Base-by-base conservation (phyloP, 2,329 filamentous ascomycete genomes). In the Cladophialophora exuberans region DNA sequence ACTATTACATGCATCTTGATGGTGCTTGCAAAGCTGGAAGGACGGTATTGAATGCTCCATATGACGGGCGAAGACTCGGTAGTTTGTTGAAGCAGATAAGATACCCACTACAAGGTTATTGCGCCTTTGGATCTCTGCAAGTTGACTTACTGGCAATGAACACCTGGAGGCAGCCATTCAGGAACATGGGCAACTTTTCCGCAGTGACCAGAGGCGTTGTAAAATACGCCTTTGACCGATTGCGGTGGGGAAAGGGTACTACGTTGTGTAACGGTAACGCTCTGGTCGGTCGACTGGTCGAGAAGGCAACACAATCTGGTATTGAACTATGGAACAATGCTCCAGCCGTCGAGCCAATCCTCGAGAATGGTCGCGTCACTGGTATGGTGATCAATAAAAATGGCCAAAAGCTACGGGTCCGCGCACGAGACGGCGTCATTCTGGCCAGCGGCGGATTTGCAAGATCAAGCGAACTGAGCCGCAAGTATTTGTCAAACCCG, bases 361-460 rank as follows among this genome's bases (percentile, higher is more conserved):
- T 50, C 10, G 36, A 35, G 20, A 36, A 50, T 15, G 47, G 53
- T n/a, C 38, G 38, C 2, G 39, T 52, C 7, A 25, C 22, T 13
- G 47, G 46, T 15, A 31, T 46, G 10, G 30, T 48, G 7, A 36
- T 48, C 43, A 43, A 18, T 10, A 22, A 25, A 18, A 26, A 56
- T 20, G 70, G 66, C 17, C 54, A 56, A 11, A 42, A 58, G 2
- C 46, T 65, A 4, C 56, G 50, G 1, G 60, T 72, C 43, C 49
- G 63, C 1, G 65, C 69, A 6, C 57, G 48, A 1, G 47, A 59
- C n/a, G 70, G 67, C 10, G 68, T 73, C 10, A 53, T 74, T 7
- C 62, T 73, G 6, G 65, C 66, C 5, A 69, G 69, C 5, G 72
- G 70, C 4, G 72, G 72, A 3, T 74, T 73, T 56, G 66, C 71